Percentiles rank a stretch among this genome's conserved stretches.
phyloP scores from a whole-genome alignment of 2,329 filamentous ascomycete genomes.

The Trichophyton benhamiae region DNA sequence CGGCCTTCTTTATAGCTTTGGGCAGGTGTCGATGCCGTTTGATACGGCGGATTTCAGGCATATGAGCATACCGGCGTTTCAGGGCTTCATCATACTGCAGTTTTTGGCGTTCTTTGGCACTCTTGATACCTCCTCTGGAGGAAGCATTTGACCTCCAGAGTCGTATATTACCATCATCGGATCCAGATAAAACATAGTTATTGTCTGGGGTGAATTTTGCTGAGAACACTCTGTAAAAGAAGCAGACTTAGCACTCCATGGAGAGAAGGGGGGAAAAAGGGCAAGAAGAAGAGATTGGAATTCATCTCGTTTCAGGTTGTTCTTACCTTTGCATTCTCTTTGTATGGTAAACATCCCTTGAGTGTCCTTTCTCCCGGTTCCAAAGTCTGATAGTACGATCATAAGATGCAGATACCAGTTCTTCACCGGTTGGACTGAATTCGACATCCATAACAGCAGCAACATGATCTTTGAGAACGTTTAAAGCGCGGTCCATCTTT shows the following conservation, averaged over 20 bases:
- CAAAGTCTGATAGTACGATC: slow-evolving; percentile 80
- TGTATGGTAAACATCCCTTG: slow-evolving; percentile 89
- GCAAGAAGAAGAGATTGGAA: no score
- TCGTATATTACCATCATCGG: slow-evolving; percentile 82
- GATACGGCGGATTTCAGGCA: slow-evolving; percentile 91
- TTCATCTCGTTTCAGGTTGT: no score
- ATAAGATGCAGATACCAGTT: slow-evolving; percentile 80
- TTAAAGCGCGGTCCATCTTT: slow-evolving; percentile 74
- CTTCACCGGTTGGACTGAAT: slow-evolving; percentile 86
- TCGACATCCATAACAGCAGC: slow-evolving; percentile 92
- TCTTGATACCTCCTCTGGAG: slow-evolving; percentile 71
- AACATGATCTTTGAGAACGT: slow-evolving; percentile 82
- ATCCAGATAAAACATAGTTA: slow-evolving; percentile 79
- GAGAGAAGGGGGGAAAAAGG: no score
- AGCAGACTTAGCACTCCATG: background rate
- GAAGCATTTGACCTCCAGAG: slow-evolving; percentile 85
- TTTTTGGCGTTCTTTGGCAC: slow-evolving; percentile 69
- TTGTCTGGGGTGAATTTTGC: slow-evolving; percentile 77
- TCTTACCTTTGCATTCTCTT: slow-evolving; percentile 74
- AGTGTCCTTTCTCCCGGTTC: slow-evolving; percentile 67
- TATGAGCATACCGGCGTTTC: slow-evolving; percentile 73
- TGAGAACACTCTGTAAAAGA: slow-evolving; percentile 55
- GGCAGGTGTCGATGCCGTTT: slow-evolving; percentile 82
- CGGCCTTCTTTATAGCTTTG: slow-evolving; percentile 88
- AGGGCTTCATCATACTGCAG: slow-evolving; percentile 85